Percentiles rank a stretch among this genome's conserved stretches.
Conservation (phyloP, 1,284 basidiomycete genomes). For the Tausonia pullulans region DNA sequence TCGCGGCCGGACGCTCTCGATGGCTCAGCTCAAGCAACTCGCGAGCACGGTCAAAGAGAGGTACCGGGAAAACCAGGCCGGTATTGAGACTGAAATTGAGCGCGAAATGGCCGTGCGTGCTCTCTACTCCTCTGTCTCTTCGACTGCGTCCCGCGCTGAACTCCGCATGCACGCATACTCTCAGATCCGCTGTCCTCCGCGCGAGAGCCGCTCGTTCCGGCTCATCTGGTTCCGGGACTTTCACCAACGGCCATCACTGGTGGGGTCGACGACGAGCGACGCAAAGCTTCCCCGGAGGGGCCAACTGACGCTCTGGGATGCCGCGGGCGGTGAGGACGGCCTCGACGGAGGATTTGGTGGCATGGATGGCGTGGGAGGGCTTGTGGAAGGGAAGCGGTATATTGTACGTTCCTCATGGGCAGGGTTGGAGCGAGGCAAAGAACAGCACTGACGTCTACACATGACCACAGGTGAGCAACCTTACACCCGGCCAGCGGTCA, state of each 20-base stretch:
- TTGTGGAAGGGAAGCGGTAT: conserved; percentile 58
- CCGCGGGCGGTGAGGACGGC: conserved; percentile 37
- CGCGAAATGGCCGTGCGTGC: conserved; percentile 52
- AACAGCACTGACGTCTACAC: too few species aligned
- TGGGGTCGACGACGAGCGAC: conserved; percentile 36
- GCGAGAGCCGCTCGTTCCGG: conserved; percentile 68
- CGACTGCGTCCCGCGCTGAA: not conserved
- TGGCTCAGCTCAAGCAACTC: conserved; percentile 53
- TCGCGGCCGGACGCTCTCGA: conserved; percentile 35
- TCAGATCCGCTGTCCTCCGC: conserved; percentile 59
- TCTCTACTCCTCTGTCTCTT: not conserved
- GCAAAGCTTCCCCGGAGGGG: conserved; percentile 43
- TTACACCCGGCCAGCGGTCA: too few species aligned
- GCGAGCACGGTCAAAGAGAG: conserved; percentile 39
- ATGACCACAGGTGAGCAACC: too few species aligned
- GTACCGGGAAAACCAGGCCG: conserved; percentile 42
- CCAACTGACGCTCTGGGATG: conserved; percentile 78
- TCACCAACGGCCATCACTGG: conserved; percentile 19
- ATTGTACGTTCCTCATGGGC: conserved; percentile 40
- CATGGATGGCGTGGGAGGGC: conserved; percentile 33
- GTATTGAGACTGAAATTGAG: conserved; percentile 49
- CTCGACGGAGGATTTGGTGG: not conserved
- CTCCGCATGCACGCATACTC: not conserved
- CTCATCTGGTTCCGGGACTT: conserved; percentile 67
- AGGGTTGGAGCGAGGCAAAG: too few species aligned